Percentiles rank a stretch among this genome's conserved stretches.
Conservation (phyloP, 352 stramenopile genomes). For the Globisporangium cystogenes region DNA sequence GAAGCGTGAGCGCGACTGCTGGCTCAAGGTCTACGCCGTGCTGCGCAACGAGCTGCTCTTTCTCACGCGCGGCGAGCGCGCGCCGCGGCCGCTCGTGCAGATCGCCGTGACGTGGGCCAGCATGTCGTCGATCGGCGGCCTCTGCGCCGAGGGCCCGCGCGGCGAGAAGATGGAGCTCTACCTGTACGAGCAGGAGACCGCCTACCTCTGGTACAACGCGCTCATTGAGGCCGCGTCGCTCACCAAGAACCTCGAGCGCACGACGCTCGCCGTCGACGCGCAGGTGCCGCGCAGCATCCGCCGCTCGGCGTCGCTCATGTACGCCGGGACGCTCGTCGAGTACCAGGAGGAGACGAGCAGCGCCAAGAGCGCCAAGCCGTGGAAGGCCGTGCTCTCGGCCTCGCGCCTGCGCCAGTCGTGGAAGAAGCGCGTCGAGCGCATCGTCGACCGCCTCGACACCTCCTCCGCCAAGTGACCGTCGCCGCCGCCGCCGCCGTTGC, state of each 20-base stretch:
- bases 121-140: slow-evolving; percentile 36
- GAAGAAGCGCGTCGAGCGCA: slow-evolving; percentile 45
- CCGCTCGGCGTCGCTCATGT: slow-evolving; percentile 17
- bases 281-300: slow-evolving; percentile 12
- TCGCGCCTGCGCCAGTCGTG: slow-evolving; percentile 32
- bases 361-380: slow-evolving; percentile 25
- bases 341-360: slow-evolving; percentile 46
- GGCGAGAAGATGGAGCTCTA: slow-evolving; percentile 76
- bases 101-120: slow-evolving; percentile 54
- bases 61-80: slow-evolving; percentile 40
- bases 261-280: slow-evolving; percentile 20
- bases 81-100: slow-evolving; percentile 48
- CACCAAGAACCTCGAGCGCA: slow-evolving; percentile 39
- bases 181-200: slow-evolving; percentile 52
- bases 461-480: slow-evolving; percentile 10
- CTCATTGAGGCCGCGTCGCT: slow-evolving; percentile 53
- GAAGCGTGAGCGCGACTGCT: slow-evolving; percentile 52
- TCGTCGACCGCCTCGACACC: slow-evolving; percentile 52
- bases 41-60: slow-evolving; percentile 65
- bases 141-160: slow-evolving; percentile 41
- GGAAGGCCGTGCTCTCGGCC: slow-evolving; percentile 35
- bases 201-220: slow-evolving; percentile 54
- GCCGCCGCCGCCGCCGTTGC: background rate
- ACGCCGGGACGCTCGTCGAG: slow-evolving; percentile 60
- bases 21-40: slow-evolving; percentile 74